phyloP scores from a whole-genome alignment of 495 filamentous ascomycete genomes.

The Trichocladium uniseriatum region DNA sequence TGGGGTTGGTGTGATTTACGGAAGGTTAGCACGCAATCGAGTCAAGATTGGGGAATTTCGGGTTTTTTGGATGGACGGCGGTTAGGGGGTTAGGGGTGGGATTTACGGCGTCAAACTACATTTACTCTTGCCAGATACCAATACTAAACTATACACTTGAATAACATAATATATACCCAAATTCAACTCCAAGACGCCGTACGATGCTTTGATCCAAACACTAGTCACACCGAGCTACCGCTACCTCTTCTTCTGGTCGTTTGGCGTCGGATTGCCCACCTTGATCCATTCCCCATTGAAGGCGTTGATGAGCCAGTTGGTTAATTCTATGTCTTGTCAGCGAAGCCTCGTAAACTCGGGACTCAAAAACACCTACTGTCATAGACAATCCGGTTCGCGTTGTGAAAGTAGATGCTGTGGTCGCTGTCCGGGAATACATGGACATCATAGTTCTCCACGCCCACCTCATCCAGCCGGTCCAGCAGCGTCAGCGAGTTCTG shows the following conservation, averaged over 20 bases:
- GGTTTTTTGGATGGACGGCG: too few relatives aligned
- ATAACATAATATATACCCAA: neutral
- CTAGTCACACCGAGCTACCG: neutral
- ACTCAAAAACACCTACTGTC: constrained; percentile 57
- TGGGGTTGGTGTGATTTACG: neutral
- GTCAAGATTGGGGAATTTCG: too few relatives aligned
- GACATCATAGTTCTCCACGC: constrained; percentile 90
- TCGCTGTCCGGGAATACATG: constrained; percentile 95
- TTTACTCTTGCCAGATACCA: neutral
- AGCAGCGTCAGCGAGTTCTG: constrained; percentile 83
- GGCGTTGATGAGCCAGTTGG: constrained; percentile 89
- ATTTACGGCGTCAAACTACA: too few relatives aligned
- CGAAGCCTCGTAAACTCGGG: neutral
- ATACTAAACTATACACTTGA: neutral
- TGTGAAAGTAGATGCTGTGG: constrained; percentile 92
- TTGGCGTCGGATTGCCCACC: constrained; percentile 58
- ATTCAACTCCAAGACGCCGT: constrained; percentile 6
- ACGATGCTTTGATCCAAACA: neutral
- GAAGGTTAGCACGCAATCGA: too few relatives aligned
- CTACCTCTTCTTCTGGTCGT: constrained; percentile 11
- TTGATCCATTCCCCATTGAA: constrained; percentile 95
- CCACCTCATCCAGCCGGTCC: constrained; percentile 74
- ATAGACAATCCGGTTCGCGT: constrained; percentile 86
- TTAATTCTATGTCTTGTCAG: constrained; percentile 52
- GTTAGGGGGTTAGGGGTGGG: neutral